These are phyloP conservation scores for Acidomyces sp. DNA, from an alignment of 495 filamentous ascomycete genomes.

Conservation along the genomic window DNA sequence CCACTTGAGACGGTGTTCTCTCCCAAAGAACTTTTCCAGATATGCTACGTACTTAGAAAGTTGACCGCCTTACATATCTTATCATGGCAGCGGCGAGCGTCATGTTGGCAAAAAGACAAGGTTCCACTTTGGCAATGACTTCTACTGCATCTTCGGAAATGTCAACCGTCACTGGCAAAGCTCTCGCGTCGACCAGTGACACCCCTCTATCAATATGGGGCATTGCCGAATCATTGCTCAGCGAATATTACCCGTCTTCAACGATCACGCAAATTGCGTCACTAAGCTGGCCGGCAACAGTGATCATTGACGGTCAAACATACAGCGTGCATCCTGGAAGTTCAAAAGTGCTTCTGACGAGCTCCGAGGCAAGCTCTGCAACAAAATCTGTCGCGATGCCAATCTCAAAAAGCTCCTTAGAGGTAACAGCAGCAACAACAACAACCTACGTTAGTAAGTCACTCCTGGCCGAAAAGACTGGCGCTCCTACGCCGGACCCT, in stretches of 20 bases:
- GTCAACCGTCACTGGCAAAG: neutral
- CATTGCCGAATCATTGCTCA: slow-evolving; percentile 7
- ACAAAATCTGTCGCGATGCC: no score
- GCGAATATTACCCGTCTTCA: slow-evolving; percentile 16
- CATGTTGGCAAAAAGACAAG: slow-evolving; percentile 84
- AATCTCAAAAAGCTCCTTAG: no score
- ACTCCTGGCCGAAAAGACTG: neutral
- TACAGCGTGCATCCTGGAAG: slow-evolving; percentile 6
- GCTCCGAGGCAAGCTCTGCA: no score
- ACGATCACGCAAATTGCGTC: slow-evolving; percentile 7
- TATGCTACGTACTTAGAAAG: no score
- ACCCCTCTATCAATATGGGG: neutral
- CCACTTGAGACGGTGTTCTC: no score
- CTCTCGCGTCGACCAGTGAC: slow-evolving; percentile 1
- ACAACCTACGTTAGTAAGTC: no score
- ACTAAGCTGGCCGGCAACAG: slow-evolving; percentile 13
- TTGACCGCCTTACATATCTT: no score
- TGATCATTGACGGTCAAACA: slow-evolving; percentile 9
- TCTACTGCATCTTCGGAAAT: neutral
- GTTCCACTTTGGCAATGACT: slow-evolving; percentile 40
- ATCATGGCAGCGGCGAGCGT: no score
- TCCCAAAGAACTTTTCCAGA: no score
- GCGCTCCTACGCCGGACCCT: neutral
- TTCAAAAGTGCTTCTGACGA: neutral
- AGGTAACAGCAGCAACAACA: no score